Conservation (phyloP, 768 basidiomycete species). For the Termitomyces sp. region DNA sequence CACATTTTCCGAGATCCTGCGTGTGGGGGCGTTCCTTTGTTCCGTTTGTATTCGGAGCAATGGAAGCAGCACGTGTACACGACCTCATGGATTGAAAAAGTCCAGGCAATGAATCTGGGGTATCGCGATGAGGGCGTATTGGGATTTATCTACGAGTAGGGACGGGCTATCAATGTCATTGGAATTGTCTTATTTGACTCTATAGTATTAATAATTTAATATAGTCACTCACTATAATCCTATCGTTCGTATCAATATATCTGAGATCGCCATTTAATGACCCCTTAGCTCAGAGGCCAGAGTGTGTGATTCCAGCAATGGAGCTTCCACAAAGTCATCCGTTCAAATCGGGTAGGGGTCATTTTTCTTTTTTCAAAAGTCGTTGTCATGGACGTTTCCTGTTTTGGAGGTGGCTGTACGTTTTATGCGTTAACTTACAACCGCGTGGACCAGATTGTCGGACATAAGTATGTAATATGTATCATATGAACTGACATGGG, state of each 20-base stretch:
- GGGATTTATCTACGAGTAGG: neutral
- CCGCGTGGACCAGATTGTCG: no score
- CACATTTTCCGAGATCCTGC: neutral
- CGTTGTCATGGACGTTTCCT: neutral
- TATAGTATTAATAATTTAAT: no score
- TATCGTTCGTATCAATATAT: neutral
- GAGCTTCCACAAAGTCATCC: conserved; percentile 40
- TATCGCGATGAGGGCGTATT: conserved; percentile 1
- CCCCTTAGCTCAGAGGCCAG: conserved; percentile 28
- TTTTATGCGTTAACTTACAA: neutral
- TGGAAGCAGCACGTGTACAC: conserved; percentile 10
- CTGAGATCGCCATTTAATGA: neutral
- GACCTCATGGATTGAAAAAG: neutral
- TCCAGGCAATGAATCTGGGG: neutral
- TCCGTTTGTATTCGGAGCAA: conserved; percentile 10
- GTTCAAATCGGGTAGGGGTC: conserved; percentile 40
- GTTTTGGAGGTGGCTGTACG: neutral
- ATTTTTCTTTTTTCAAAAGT: conserved; percentile 7
- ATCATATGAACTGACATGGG: neutral
- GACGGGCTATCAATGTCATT: no score
- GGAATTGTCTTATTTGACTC: no score
- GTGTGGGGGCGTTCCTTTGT: conserved; percentile 8
- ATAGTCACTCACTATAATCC: no score
- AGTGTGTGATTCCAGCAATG: conserved; percentile 20
- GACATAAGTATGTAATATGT: no score